A percentile compares a stretch with the other conserved stretches of the same genome.
Conservation (phyloP, 306 rosid species). For the Glycine soja region DNA sequence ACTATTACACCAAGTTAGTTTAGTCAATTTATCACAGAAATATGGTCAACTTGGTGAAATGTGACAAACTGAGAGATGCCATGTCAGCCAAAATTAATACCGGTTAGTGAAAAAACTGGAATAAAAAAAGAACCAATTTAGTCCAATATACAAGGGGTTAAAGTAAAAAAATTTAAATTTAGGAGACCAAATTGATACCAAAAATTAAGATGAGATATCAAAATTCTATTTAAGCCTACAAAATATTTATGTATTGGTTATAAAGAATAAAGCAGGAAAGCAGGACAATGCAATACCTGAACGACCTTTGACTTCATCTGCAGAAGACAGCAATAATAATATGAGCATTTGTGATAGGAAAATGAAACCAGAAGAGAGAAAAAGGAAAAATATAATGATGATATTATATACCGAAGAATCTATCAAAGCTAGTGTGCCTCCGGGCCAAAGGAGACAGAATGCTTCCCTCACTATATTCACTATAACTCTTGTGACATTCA, state of each 20-base stretch:
- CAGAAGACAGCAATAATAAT: slow-evolving; percentile 48
- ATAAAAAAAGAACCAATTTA: neutral
- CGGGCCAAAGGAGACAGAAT: slow-evolving; percentile 73
- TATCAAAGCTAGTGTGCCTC: slow-evolving; percentile 66
- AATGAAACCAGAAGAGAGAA: neutral
- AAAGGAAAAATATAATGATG: neutral
- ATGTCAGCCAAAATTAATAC: neutral
- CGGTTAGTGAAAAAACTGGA: neutral
- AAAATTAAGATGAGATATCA: neutral
- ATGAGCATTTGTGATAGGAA: slow-evolving; percentile 43
- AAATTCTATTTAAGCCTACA: neutral
- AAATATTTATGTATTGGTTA: neutral
- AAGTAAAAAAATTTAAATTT: neutral
- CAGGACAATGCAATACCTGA: slow-evolving; percentile 63
- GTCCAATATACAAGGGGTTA: neutral
- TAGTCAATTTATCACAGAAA: neutral
- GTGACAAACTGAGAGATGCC: neutral
- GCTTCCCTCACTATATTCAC: slow-evolving; percentile 61
- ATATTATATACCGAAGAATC: slow-evolving; percentile 62
- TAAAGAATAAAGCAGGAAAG: slow-evolving; percentile 25
- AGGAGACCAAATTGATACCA: neutral
- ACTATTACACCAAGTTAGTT: neutral
- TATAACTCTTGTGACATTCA: slow-evolving; percentile 70
- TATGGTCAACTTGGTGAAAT: neutral
- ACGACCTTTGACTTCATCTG: slow-evolving; percentile 70